These are phyloP conservation scores for Xylaria telfairii DNA, from an alignment of 495 filamentous ascomycete species.

Conservation along the genomic window DNA sequence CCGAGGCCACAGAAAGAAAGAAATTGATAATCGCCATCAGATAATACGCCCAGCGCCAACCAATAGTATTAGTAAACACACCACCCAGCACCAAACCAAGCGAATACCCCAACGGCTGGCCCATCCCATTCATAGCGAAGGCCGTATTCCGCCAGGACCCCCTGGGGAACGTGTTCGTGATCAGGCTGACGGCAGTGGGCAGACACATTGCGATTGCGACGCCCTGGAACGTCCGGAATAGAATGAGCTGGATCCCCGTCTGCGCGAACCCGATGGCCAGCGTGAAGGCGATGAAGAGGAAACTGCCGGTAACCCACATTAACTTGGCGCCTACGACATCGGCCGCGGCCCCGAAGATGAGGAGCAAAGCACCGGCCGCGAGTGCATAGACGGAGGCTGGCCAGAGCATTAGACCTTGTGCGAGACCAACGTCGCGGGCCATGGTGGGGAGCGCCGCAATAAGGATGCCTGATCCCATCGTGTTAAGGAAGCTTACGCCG, in stretches of 20 bases:
- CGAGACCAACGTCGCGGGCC: constrained; percentile 39
- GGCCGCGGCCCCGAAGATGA: constrained; percentile 57
- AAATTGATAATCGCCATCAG: constrained; percentile 48
- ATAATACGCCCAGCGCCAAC: constrained; percentile 60
- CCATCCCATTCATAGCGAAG: constrained; percentile 56
- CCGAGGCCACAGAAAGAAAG: constrained; percentile 29
- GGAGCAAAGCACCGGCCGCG: constrained; percentile 55
- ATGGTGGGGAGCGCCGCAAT: constrained; percentile 40
- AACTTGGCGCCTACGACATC: constrained; percentile 55
- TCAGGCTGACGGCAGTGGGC: constrained; percentile 57
- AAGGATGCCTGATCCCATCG: constrained; percentile 42
- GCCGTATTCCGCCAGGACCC: constrained; percentile 55
- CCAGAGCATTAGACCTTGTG: constrained; percentile 39
- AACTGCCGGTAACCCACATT: constrained; percentile 54
- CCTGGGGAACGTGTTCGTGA: constrained; percentile 50
- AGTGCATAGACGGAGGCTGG: constrained; percentile 45
- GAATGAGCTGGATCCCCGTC: constrained; percentile 55
- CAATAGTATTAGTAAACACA: constrained; percentile 51
- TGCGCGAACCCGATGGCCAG: constrained; percentile 53
- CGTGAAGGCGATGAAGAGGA: constrained; percentile 51
- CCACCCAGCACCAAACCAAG: constrained; percentile 60
- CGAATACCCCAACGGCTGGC: constrained; percentile 57
- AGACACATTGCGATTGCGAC: constrained; percentile 56
- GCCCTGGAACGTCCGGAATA: constrained; percentile 58
- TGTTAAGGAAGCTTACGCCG: constrained; percentile 47